Evolutionary conservation across 1,139 yeast genomes (phyloP), one percentile per base, ranked within the genome.

Genomic region (Protomyces lactucae-debilis): DNA sequence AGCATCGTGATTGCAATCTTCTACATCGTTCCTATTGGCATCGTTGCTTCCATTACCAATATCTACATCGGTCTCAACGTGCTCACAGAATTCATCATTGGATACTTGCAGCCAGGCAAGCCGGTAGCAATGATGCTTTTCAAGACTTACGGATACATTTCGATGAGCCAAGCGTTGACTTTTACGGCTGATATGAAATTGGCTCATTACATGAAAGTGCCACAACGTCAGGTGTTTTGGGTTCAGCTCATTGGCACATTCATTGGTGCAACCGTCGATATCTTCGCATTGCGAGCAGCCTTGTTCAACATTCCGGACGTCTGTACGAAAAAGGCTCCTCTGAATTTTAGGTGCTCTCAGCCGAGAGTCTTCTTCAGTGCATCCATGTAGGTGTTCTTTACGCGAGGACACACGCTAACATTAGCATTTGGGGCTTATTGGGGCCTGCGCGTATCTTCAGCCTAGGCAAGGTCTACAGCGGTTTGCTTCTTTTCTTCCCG

Each of bases 41-140:
- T 68, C 18, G 57, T 68, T 40, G 65, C 65, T 16, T 67, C 67
- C 18, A 63, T 65, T 18, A 68, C 70, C n/a, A 68, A 68, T 10
- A 79, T 79, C 66, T 72, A 77, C 4, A 80, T 84, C 56, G 85
- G 85, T 14, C 76, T 85, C 66, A 83, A 83, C 67, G 87, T 85
- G 23, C 72, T 86, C 66, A 81, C 85, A 4, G 88, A 86, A 72
- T 76, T 86, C 67, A 79, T 86, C 66, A 79, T 82, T 53, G 90
- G 90, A 5, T 85, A 84, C 72, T 78, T 85, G 66, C 73, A 82
- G 35, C 88, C 88, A 1, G 88, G 88, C 10, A 79, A 80, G 59
- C 87, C 87, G 0, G 72, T 82, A 37, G 87, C 87, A 1, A 78
- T 83, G 75, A 83, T 83, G 79, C 78, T 83, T 70, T 79, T 84